Conservation (phyloP, 1,284 basidiomycete species). For the Ceratobasidium sp. region DNA sequence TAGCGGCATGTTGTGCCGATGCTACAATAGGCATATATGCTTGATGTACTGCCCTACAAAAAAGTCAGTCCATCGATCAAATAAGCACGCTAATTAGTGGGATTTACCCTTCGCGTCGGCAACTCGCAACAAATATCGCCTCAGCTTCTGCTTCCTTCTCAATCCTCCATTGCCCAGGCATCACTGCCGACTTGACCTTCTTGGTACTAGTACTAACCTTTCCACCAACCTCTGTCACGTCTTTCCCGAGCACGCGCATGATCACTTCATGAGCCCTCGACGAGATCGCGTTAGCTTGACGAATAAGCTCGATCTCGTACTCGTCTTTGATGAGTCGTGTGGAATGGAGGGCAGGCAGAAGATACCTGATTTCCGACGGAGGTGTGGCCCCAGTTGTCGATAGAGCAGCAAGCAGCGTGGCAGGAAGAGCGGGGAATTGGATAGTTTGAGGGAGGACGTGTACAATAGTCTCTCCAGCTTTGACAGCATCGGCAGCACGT, state of each 20-base stretch:
- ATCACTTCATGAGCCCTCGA: slow-evolving; percentile 85
- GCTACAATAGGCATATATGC: slow-evolving; percentile 91
- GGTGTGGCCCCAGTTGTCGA: slow-evolving; percentile 54
- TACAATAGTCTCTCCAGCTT: slow-evolving; percentile 55
- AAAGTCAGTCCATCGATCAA: not conserved
- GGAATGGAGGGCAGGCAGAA: slow-evolving; percentile 74
- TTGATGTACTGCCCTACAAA: slow-evolving; percentile 73
- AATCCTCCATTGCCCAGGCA: slow-evolving; percentile 81
- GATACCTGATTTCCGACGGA: slow-evolving; percentile 57
- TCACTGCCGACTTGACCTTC: slow-evolving; percentile 55
- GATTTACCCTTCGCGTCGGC: slow-evolving; percentile 77
- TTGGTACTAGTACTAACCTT: slow-evolving; percentile 57
- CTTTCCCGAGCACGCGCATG: slow-evolving; percentile 84
- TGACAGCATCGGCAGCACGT: not conserved
- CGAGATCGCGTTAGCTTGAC: slow-evolving; percentile 79
- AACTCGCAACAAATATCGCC: slow-evolving; percentile 86
- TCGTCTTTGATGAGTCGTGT: slow-evolving; percentile 78
- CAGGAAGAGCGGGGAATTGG: slow-evolving; percentile 60
- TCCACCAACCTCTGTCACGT: slow-evolving; percentile 57
- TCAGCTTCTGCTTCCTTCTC: slow-evolving; percentile 90
- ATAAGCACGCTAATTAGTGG: not conserved
- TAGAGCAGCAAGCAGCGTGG: slow-evolving; percentile 51
- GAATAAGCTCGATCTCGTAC: slow-evolving; percentile 74
- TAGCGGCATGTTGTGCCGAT: slow-evolving; percentile 79
- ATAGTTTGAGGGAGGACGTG: slow-evolving; percentile 62